Conservation (phyloP, 192 early-diverging fungal species). For the Lunasporangiospora selenospora region DNA sequence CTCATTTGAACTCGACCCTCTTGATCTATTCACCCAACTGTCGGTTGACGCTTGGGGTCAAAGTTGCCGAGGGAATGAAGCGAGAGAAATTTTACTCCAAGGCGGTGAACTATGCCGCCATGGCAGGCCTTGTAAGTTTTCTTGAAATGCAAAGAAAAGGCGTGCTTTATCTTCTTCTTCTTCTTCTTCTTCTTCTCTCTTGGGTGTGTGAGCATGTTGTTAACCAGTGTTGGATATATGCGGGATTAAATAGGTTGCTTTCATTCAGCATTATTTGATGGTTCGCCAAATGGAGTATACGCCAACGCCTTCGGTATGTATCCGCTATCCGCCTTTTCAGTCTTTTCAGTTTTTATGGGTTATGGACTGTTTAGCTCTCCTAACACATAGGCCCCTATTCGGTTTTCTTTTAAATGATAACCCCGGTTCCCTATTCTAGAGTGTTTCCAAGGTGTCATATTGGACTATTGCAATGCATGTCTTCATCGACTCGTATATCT, state of each 20-base stretch:
- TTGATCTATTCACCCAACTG: constrained; percentile 59
- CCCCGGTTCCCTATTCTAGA: constrained; percentile 27
- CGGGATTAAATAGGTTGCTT: constrained; percentile 11
- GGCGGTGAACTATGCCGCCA: constrained; percentile 55
- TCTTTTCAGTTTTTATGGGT: neutral
- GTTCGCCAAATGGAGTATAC: constrained; percentile 72
- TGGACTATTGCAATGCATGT: constrained; percentile 67
- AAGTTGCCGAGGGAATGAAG: constrained; percentile 52
- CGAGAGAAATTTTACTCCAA: constrained; percentile 60
- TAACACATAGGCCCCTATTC: too few relatives aligned
- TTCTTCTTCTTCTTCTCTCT: neutral
- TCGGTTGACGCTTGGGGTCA: constrained; percentile 30
- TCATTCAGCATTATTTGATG: constrained; percentile 52
- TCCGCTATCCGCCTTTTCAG: neutral
- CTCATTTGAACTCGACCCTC: constrained; percentile 45
- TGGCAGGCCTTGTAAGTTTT: constrained; percentile 49
- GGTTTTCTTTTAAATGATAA: neutral
- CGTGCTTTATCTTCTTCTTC: neutral
- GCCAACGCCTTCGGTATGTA: constrained; percentile 68
- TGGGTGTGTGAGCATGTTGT: neutral
- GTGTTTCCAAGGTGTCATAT: constrained; percentile 71
- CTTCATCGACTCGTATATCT: constrained; percentile 70
- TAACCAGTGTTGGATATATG: neutral
- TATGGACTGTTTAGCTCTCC: neutral
- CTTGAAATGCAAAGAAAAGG: constrained; percentile 31